A percentile compares a stretch with the other conserved stretches of the same genome.
phyloP scores from a whole-genome alignment of 305 asterid genomes.

The Solanum hybrid region DNA sequence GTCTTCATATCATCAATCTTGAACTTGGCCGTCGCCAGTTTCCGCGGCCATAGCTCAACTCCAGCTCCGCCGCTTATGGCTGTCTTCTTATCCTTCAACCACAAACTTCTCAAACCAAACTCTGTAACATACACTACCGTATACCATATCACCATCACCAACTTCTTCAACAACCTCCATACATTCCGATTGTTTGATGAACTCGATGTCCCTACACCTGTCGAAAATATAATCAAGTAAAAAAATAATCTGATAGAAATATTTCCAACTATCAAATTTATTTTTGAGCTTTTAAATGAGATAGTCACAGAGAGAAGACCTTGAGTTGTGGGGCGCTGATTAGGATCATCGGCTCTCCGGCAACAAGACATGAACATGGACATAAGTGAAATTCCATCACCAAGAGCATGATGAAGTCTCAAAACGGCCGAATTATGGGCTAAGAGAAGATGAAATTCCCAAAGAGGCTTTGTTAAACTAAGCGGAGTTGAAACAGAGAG shows the following conservation, averaged over 20 bases:
- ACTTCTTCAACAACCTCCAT: constrained; percentile 26
- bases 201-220: constrained; percentile 23
- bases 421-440: constrained; percentile 49
- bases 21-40: constrained; percentile 63
- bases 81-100: constrained; percentile 56
- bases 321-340: constrained; percentile 23
- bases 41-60: constrained; percentile 90
- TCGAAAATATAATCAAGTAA: neutral
- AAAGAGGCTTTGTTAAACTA: constrained; percentile 52
- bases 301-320: neutral
- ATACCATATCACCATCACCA: constrained; percentile 39
- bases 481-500: constrained; percentile 55
- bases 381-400: constrained; percentile 79
- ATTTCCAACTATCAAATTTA: no score
- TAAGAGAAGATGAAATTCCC: constrained; percentile 64
- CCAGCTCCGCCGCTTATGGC: constrained; percentile 74
- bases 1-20: constrained; percentile 62
- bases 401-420: constrained; percentile 86
- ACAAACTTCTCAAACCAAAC: constrained; percentile 33
- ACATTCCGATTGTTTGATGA: neutral
- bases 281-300: no score
- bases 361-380: constrained; percentile 58
- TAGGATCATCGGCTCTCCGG: constrained; percentile 44
- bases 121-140: constrained; percentile 38
- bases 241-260: neutral